Base-by-base conservation (phyloP, 495 filamentous ascomycete species). In the Hypoxylon fragiforme region DNA sequence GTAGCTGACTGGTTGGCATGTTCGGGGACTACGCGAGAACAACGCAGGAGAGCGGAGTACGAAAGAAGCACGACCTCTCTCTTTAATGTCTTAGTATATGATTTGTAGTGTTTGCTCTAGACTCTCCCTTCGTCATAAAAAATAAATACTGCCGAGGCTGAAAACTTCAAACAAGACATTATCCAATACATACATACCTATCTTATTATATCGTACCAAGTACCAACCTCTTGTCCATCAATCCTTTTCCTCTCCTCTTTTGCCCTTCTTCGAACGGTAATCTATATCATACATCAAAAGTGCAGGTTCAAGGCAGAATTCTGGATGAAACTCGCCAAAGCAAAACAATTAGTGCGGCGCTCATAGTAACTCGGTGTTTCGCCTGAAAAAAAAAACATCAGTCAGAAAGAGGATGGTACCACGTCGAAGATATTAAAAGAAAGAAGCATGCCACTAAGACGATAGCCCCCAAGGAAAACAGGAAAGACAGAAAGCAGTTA, bases 351-450 rank as follows among this genome's bases (percentile, higher is more conserved):
- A 50, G 21, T 15, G 41, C 41, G 32, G 32, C 39, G 26, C 44
- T 38, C 12, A 19, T 22, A 38, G 18, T 32, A 20, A 61, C 22
- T 54, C 16, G 30, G 51, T 46, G 46, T 55, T 43, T 54, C 46
- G 41, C 44, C 36, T 38, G 4, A 44, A 36, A 44, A 43, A 47
- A 34, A 55, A 47, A 55, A 47, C 50, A 51, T 16, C 57, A 51
- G 47, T 50, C 39, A 60, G 57, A 48, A 19, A 43, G 53, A 60
- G 7, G 36, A 55, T 52, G 57, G 47, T 46, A 54, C 51, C 44
- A 39, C 30, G 47, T 43, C 51, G 3, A 56, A 56, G 57, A 55
- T 54, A 61, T 61, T 60, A 55, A 54, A 61, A 59, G 55, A 59
- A 52, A 37, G 46, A 41, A 42, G 7, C 31, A 61, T 30, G 46